A percentile compares a stretch with the other conserved stretches of the same genome.
Conservation (phyloP, 164 flowering plant species). For the Umbilicus rupestris region DNA sequence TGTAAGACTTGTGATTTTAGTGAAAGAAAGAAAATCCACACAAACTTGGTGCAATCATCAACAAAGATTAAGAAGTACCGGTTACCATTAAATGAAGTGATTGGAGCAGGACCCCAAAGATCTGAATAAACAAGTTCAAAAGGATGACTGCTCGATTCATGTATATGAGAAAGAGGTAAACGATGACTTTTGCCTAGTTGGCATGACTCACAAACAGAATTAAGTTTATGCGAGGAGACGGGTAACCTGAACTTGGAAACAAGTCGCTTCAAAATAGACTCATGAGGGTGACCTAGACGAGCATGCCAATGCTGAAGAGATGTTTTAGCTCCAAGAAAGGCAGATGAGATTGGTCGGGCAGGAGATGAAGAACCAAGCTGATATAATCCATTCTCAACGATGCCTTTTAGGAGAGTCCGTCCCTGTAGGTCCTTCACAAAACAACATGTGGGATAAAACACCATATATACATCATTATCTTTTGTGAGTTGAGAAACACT, state of each 20-base stretch:
- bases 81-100: too few relatives aligned
- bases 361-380: not conserved
- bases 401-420: not conserved
- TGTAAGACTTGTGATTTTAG: too few relatives aligned
- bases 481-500: conserved; percentile 2
- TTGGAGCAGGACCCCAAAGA: too few relatives aligned
- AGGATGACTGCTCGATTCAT: too few relatives aligned
- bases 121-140: too few relatives aligned
- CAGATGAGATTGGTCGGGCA: not conserved
- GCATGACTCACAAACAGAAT: not conserved
- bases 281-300: too few relatives aligned
- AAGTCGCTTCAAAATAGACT: not conserved
- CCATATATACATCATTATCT: too few relatives aligned
- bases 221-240: not conserved
- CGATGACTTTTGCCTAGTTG: not conserved
- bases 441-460: not conserved
- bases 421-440: conserved; percentile 1
- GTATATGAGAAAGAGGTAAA: not conserved
- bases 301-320: not conserved
- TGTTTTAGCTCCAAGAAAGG: not conserved
- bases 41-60: too few relatives aligned
- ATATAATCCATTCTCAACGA: not conserved
- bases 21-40: too few relatives aligned
- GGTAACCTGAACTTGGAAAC: not conserved
- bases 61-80: too few relatives aligned